Evolutionary conservation across 73 alveolate genomes (phyloP), one percentile per base, ranked within the genome.

Genomic region (Stentor coeruleus): DNA sequence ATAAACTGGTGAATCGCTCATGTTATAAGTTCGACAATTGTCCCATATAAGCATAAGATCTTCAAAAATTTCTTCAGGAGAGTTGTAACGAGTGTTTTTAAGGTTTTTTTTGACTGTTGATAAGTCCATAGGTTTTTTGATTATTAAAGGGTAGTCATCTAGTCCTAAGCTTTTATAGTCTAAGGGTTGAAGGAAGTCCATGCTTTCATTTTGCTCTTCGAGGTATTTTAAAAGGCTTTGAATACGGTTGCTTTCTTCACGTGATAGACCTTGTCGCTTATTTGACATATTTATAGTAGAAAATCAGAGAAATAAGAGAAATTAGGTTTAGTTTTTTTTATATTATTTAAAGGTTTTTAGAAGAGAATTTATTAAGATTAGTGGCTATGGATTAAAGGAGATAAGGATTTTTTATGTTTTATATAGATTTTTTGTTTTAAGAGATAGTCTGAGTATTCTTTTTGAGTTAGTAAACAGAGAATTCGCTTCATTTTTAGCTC

Each of bases 161-260:
- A 49, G 20, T 49, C 66, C 66, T 20, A 49, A 49, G 6, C 66
- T 20, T 20, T 20, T 49, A 20, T 11, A 49, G 66, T 49, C 66
- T 11, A 49, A 49, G 20, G 66, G 66, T 20, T 11, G 66, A 11
- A 6, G 66, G 20, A 49, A 49, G 20, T 49, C 6, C 6, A 11
- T 20, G 28, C 28, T 20, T 49, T 49, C 66, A 6, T 6, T 6
- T 49, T 49, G 66, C 20, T 49, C 66, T 11, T 49, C 20, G 28
- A 49, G 20, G 20, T 49, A 49, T 11, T 49, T 20, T 49, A 49
- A 49, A 49, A 49, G 66, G 6, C 66, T 33, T 31, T 20, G 37
- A 66, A 31, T 31, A 14, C 79, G 36, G 2, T 31, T 31, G n/a
- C 40, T 66, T 66, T 66, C 79, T 20, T 66, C 79, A 28, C 79